Evolutionary conservation across 495 filamentous ascomycete species (phyloP).

Genomic region (Mycothermus thermophilus): DNA sequence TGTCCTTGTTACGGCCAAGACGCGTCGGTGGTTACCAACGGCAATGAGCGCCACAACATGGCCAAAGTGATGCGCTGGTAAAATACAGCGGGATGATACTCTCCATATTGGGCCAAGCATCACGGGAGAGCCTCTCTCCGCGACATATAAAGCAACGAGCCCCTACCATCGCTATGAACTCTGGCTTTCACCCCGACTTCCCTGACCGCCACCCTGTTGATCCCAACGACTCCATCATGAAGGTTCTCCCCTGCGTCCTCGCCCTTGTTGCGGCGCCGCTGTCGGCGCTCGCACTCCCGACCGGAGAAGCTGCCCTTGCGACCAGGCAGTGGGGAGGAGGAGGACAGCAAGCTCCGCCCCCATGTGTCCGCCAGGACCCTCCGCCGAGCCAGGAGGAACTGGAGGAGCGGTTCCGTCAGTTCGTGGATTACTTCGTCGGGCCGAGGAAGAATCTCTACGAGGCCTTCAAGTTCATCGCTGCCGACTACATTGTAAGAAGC

Average conservation of each 20-base stretch:
- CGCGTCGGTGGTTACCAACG: not conserved
- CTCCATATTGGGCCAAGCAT: slow-evolving; percentile 2
- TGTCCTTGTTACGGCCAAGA: too few species aligned
- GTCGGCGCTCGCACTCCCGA: not conserved
- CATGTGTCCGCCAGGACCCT: slow-evolving; percentile 7
- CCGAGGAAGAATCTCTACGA: slow-evolving; percentile 22
- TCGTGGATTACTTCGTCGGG: slow-evolving; percentile 22
- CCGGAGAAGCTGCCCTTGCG: slow-evolving; percentile 10
- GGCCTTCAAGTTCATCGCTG: slow-evolving; percentile 24
- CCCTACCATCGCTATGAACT: not conserved
- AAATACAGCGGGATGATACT: slow-evolving; percentile 7
- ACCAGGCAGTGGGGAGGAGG: not conserved
- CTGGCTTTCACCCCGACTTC: too few species aligned
- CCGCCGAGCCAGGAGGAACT: slow-evolving; percentile 14
- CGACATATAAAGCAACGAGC: not conserved
- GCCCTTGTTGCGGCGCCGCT: not conserved
- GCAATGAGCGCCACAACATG: not conserved
- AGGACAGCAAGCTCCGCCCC: not conserved
- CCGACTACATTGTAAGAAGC: slow-evolving; percentile 23
- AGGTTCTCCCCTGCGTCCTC: slow-evolving; percentile 1
- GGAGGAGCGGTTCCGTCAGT: slow-evolving; percentile 16
- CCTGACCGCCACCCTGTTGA: too few species aligned
- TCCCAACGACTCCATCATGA: too few species aligned
- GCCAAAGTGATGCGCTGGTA: not conserved
- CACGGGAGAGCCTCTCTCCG: not conserved